Base-by-base conservation (phyloP, 2,329 filamentous ascomycete genomes). In the Teratosphaeria pseudoeucalypti region DNA sequence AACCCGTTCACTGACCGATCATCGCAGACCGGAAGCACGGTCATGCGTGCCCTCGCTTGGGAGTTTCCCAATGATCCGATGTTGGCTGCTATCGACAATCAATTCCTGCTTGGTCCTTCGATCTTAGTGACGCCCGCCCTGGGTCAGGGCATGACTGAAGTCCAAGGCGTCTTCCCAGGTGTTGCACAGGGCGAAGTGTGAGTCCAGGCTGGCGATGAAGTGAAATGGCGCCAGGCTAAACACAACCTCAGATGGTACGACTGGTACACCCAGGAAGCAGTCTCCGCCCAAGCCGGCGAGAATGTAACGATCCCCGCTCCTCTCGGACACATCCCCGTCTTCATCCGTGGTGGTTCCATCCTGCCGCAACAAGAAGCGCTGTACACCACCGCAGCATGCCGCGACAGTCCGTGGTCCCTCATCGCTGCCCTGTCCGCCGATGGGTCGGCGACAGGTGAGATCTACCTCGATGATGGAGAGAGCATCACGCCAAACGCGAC, bases 41-140 rank as follows among this genome's bases (percentile, higher is more conserved):
- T 89, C 47, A 85, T 91, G 83, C 82, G 87, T 16, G 87, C 88
- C 1, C 74, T 91, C 10, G 79, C 82, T 1, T 91, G 87, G 87
- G 86, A 88, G 69, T 90, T 90, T 67, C 84, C 86, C 1, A 79
- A 85, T 57, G 87, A 91, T 63, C 86, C 86, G 0, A 81, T 79
- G 63, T 79, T 90, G 9, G 85, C 84, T 1, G 77, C 73, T n/a
- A 81, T 84, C 0, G 86, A 90, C 66, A 81, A 80, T 1, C 88
- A 91, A 69, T 91, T 91, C 74, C 75, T 91, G 54, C 82, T 90
- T 34, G 88, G 88, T 1, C 77, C 79, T 0, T 81, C 81, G 1
- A 72, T 90, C 49, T 74, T 91, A 66, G 79, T 91, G 34, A 83
- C 83, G 0, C 88, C 88, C 0, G 86, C 87, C 0, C 79, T 90